Base-by-base conservation (phyloP, 768 basidiomycete species). In the Xanthoconium purpureum region DNA sequence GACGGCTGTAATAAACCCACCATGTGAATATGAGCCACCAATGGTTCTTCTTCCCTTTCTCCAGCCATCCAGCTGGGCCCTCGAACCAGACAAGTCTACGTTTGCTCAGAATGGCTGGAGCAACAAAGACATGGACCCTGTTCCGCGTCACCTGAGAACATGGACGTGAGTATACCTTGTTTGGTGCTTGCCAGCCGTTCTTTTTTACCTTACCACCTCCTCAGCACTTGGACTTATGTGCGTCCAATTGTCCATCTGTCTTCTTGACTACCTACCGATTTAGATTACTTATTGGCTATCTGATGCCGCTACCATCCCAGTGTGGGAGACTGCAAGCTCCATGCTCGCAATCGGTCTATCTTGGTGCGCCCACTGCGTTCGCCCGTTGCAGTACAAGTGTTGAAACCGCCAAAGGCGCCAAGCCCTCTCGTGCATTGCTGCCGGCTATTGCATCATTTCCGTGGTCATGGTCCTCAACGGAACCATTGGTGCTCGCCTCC, bases 81-180 rank as follows among this genome's bases (percentile, higher is more conserved):
- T 87, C 37, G 74, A 82, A 62, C 77, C 80, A 11, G 77, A 79
- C 50, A 68, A 77, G 39, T 77, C 81, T 24, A 79, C 78, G 20
- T 82, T 85, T 61, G 32, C 82, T 78, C 10, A 77, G 66, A 47
- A 78, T 77, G 62, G 78, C 67, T 88, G 86, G 85, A 78, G 74
- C 60, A 91, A 91, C 71, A 80, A 81, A 62, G 88, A 89, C 64
- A 88, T 89, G 84, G 88, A 89, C 59, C 87, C 88, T 6, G 86
- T 89, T 12, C 84, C 85, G 39, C 77, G 72, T 1, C 69, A 81
- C 28, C 64, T 77, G 50, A 74, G 88, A 54, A 90, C 86, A 7
- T 91, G 89, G 89, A 76, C 79, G 37, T 68, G 55, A 63, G 68
- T 58, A 13, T 30, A n/a, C 3, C 33, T 49, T 9, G 20, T 29